Percentiles rank a stretch among this genome's conserved stretches.
Evolutionary conservation across 2,329 filamentous ascomycete species (phyloP).

Genomic region (Colletotrichum simmondsii): DNA sequence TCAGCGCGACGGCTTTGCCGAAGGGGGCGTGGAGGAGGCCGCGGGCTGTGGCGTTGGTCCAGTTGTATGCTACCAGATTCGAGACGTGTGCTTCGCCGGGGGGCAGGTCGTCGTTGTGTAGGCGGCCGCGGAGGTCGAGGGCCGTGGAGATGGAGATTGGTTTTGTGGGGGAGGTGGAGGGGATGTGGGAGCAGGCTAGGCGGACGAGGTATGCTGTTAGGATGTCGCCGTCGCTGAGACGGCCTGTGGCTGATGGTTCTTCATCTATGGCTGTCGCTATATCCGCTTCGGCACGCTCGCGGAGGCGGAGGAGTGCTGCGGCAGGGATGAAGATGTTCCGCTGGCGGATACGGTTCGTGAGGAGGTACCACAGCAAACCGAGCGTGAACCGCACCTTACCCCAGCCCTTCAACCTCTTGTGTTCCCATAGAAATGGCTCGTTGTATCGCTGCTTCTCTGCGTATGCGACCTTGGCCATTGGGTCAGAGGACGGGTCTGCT

Average conservation of each 20-base stretch:
- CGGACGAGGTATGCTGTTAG: conserved; percentile 25
- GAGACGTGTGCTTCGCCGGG: conserved; percentile 10
- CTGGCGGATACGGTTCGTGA: conserved; percentile 26
- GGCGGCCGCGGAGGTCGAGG: conserved; percentile 25
- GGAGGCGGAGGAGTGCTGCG: neutral
- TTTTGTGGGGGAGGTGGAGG: neutral
- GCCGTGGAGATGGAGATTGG: conserved; percentile 22
- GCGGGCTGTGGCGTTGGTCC: conserved; percentile 9
- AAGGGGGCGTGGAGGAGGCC: conserved; percentile 8
- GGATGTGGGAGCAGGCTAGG: conserved; percentile 14
- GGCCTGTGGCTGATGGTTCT: neutral
- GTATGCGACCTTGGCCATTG: conserved; percentile 32
- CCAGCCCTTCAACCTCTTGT: conserved; percentile 10
- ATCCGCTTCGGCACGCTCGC: conserved; percentile 13
- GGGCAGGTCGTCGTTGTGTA: conserved; percentile 15
- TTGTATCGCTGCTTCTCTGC: conserved; percentile 36
- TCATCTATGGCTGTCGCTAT: neutral
- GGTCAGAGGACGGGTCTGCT: conserved; percentile 39
- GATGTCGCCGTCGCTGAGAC: conserved; percentile 29
- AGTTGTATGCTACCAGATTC: conserved; percentile 29
- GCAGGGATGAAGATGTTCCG: conserved; percentile 38
- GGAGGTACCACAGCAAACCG: conserved; percentile 20
- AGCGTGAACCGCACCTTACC: conserved; percentile 17
- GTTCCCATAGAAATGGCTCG: conserved; percentile 45
- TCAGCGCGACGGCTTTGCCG: conserved; percentile 4